Evolutionary conservation across 805 yeast species (phyloP).

Genomic region (Peterozyma xylosa): DNA sequence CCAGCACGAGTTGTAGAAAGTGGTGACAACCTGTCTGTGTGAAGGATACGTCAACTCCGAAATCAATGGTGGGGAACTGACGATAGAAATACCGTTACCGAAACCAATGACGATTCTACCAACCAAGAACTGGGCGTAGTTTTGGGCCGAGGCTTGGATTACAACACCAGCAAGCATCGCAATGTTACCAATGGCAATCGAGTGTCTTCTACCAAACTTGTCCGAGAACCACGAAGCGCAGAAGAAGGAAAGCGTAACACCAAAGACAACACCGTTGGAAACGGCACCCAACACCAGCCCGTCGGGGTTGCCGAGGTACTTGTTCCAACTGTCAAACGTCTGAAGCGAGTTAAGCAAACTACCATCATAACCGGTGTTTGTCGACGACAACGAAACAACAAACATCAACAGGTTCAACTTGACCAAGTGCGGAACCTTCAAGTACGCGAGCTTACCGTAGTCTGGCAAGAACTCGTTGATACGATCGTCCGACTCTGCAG

Average conservation of each 20-base stretch:
- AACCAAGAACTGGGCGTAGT: conserved; percentile 27
- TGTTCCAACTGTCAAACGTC: conserved; percentile 28
- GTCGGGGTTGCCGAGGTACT: conserved; percentile 22
- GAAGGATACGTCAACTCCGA: conserved; percentile 45
- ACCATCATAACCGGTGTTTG: conserved; percentile 34
- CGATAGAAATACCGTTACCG: conserved; percentile 33
- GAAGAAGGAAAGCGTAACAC: conserved; percentile 22
- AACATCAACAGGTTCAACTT: conserved; percentile 29
- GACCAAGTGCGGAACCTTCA: conserved; percentile 14
- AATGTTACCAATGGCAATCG: conserved; percentile 42
- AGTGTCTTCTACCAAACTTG: conserved; percentile 34
- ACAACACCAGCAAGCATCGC: conserved; percentile 49
- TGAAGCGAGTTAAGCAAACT: conserved; percentile 40
- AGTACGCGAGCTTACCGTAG: conserved; percentile 5
- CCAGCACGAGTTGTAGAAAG: conserved; percentile 36
- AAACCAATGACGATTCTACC: conserved; percentile 42
- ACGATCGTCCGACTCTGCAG: conserved; percentile 1
- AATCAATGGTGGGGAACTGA: conserved; percentile 38
- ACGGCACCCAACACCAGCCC: conserved; percentile 28
- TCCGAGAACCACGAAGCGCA: conserved; percentile 22
- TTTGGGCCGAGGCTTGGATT: conserved; percentile 38
- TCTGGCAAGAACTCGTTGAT: conserved; percentile 6
- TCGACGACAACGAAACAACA: conserved; percentile 35
- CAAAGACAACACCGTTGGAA: conserved; percentile 28
- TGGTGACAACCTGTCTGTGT: conserved; percentile 32